Percentiles rank a stretch among this genome's conserved stretches.
Conservation (phyloP, 768 basidiomycete genomes). For the Trametes punicea region DNA sequence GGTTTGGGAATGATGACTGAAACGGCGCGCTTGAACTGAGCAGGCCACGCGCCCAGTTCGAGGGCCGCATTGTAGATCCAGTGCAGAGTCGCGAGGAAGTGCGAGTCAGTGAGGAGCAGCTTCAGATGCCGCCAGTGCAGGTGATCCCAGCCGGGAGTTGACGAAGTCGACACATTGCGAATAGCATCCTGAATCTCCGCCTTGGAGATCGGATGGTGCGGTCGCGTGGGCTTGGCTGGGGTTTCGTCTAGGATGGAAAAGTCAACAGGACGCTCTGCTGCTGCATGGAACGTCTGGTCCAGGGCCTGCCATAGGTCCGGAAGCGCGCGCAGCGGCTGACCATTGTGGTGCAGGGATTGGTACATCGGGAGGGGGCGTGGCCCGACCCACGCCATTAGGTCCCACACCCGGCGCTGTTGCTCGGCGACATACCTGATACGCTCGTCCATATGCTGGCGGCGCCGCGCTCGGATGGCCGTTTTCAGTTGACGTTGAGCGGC, state of each 20-base stretch:
- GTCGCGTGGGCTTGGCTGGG: neutral
- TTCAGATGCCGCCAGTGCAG: conserved; percentile 12
- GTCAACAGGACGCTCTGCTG: neutral
- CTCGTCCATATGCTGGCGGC: neutral
- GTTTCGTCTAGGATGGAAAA: neutral
- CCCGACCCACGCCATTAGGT: neutral
- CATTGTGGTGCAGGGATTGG: neutral
- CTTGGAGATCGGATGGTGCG: conserved; percentile 2
- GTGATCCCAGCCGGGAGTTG: conserved; percentile 17
- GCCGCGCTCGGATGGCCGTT: neutral
- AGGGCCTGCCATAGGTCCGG: conserved; percentile 1
- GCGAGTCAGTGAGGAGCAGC: neutral
- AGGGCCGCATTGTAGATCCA: conserved; percentile 17
- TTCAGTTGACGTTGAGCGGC: neutral
- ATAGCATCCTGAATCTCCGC: conserved; percentile 13
- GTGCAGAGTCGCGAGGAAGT: neutral
- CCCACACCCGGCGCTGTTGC: neutral
- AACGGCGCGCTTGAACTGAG: conserved; percentile 10
- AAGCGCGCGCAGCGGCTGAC: neutral
- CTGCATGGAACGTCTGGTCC: conserved; percentile 4
- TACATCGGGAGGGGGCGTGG: conserved; percentile 2
- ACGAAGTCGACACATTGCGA: conserved; percentile 6
- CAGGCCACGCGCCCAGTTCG: conserved; percentile 6
- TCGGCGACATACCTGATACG: neutral
- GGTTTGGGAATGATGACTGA: conserved; percentile 27